Evolutionary conservation across 768 basidiomycete species (phyloP), one percentile per base, ranked within the genome.

Genomic region (Russula foetens): DNA sequence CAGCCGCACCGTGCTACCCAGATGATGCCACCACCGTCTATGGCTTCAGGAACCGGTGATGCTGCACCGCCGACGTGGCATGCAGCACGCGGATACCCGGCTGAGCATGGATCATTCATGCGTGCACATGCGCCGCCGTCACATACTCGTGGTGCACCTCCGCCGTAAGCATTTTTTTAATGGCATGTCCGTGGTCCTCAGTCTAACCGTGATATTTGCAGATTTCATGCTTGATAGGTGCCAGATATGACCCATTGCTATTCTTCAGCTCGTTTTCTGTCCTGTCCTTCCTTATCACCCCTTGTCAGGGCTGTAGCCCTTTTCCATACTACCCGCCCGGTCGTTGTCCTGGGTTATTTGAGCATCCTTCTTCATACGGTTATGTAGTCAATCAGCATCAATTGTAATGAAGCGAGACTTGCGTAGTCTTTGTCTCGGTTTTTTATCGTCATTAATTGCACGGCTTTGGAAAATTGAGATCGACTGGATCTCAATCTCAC

Each of bases 11-110:
- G 62, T 41, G 31, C 53, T 46, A 17, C 33, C 17, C 60, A 64
- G 48, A 63, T 62, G 53, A 63, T 62, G 62, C 59, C 59, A 41
- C 62, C 59, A 21, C 53, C 62, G 41, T n/a, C 60, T 8, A 54
- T 56, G 4, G 17, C 54, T 33, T 56, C 60, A 26, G 60, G 60
- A 43, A 44, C 55, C 7, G 19, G 39, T 31, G 61, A 64, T 29
- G 41, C 49, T 29, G 19, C 35, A 5, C 54, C 54, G 12, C 35
- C 55, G 4, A 19, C 55, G 29, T 61, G 60, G 60, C 55, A 56
- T 19, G 43, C 49, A 2, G 8, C 60, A 26, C 60, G 60, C 50
- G 60, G 60, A 33, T 61, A 61, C 39, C 33, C 60, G 21, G 3
- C 60, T 15, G 55, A 61, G 41, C 59, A 60, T 61, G 60, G 55